Percentiles rank a stretch among this genome's conserved stretches.
Evolutionary conservation across 805 yeast species (phyloP).

Genomic region (Teunomyces lycoperdinae): DNA sequence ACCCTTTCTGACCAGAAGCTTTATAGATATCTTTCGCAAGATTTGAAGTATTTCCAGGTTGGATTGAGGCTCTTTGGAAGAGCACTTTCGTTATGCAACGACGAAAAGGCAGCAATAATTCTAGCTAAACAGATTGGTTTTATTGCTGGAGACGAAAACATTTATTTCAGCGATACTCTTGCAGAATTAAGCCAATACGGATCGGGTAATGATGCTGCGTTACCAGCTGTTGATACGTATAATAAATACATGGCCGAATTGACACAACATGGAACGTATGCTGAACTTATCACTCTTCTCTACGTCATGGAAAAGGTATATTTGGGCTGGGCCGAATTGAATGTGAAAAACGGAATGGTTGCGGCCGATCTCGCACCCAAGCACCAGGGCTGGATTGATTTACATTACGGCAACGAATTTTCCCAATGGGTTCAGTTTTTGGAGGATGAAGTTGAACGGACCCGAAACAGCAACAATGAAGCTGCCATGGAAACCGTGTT

Average conservation of each 20-base stretch:
- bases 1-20: conserved; percentile 40
- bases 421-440: conserved; percentile 48
- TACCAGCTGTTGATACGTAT: conserved; percentile 29
- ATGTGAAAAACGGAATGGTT: conserved; percentile 13
- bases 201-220: conserved; percentile 3
- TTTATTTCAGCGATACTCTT: conserved; percentile 36
- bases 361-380: conserved; percentile 39
- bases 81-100: conserved; percentile 43
- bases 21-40: conserved; percentile 47
- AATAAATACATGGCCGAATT: conserved; percentile 31
- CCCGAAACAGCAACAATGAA: conserved; percentile 19
- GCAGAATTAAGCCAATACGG: conserved; percentile 16
- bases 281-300: conserved; percentile 40
- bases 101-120: conserved; percentile 31
- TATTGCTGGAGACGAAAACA: conserved; percentile 46
- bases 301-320: conserved; percentile 52
- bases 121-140: conserved; percentile 53
- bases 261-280: conserved; percentile 28
- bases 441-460: conserved; percentile 40
- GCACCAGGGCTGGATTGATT: conserved; percentile 49
- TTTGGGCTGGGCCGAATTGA: conserved; percentile 49
- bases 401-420: conserved; percentile 51
- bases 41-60: conserved; percentile 44
- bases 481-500: conserved; percentile 23
- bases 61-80: conserved; percentile 44